These are phyloP conservation scores for Penicillium sclerotiorum DNA, from an alignment of 2,329 filamentous ascomycete genomes.

Conservation along the genomic window DNA sequence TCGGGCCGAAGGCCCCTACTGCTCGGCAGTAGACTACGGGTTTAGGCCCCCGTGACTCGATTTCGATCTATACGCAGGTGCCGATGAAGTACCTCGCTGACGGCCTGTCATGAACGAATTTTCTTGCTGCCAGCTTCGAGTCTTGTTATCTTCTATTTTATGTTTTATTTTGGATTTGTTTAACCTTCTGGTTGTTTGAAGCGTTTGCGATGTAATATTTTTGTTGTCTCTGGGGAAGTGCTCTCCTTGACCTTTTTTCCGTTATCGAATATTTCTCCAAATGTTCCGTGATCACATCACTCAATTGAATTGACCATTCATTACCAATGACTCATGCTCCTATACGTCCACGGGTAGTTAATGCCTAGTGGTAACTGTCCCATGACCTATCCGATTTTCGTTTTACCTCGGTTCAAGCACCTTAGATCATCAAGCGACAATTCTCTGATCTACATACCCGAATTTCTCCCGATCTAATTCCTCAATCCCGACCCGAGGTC, in stretches of 20 bases:
- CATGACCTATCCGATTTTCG: neutral
- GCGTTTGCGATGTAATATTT: constrained; percentile 25
- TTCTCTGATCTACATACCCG: constrained; percentile 4
- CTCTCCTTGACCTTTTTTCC: constrained; percentile 1
- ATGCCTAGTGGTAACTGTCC: neutral
- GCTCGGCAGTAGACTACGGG: neutral
- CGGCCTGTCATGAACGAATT: constrained; percentile 8
- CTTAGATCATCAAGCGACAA: constrained; percentile 7
- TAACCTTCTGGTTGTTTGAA: constrained; percentile 4
- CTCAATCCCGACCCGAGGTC: constrained; percentile 6
- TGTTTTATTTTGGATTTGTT: neutral
- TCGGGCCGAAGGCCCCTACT: constrained; percentile 35
- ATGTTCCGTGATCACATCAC: neutral
- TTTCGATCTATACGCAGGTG: neutral
- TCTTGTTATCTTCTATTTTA: constrained; percentile 3
- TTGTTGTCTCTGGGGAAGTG: constrained; percentile 4
- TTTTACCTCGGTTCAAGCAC: constrained; percentile 17
- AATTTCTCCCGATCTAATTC: neutral
- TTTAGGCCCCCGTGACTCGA: neutral
- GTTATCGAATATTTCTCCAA: neutral
- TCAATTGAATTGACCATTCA: constrained; percentile 1
- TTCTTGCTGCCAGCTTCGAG: constrained; percentile 8
- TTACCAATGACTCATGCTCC: constrained; percentile 5
- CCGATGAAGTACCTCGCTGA: neutral
- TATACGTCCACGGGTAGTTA: neutral